Percentiles rank a stretch among this genome's conserved stretches.
These are phyloP conservation scores for Dryas drummondii DNA, from an alignment of 306 rosid species.

Conservation along the genomic window DNA sequence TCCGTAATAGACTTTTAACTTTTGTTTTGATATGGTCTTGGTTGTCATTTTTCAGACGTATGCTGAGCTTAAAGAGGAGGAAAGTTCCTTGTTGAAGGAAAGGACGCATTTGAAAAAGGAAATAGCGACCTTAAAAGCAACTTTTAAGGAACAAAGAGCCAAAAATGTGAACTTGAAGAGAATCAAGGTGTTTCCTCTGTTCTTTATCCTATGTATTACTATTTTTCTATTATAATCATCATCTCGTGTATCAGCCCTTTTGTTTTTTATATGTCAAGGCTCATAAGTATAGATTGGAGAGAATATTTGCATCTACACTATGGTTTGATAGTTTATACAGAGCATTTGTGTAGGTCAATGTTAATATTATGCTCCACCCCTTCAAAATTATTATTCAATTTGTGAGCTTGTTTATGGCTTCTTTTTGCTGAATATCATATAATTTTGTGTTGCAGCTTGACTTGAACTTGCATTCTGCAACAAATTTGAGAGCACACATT, in stretches of 20 bases:
- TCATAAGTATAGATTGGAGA: background rate
- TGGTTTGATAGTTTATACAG: background rate
- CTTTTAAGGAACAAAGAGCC: constrained; percentile 49
- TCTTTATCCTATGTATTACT: constrained; percentile 3
- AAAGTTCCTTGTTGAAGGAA: constrained; percentile 67
- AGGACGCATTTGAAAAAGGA: constrained; percentile 57
- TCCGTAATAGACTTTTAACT: background rate
- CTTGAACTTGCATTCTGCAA: constrained; percentile 37
- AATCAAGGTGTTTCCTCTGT: constrained; percentile 54
- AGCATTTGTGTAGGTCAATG: no score
- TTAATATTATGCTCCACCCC: no score
- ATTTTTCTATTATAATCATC: background rate
- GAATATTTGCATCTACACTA: background rate
- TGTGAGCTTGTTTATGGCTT: background rate
- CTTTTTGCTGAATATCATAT: background rate
- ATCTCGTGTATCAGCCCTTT: background rate
- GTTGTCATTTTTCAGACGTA: constrained; percentile 46
- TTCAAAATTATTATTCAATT: background rate
- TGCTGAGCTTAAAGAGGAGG: constrained; percentile 84
- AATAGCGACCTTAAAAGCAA: constrained; percentile 44
- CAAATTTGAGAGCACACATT: constrained; percentile 32
- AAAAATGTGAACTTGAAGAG: constrained; percentile 72
- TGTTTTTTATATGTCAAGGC: background rate
- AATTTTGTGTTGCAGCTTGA: constrained; percentile 49
- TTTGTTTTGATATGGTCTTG: constrained; percentile 13